A percentile compares a stretch with the other conserved stretches of the same genome.
Evolutionary conservation across 1,284 basidiomycete species (phyloP).

Genomic region (Paramarasmius palmivorus): DNA sequence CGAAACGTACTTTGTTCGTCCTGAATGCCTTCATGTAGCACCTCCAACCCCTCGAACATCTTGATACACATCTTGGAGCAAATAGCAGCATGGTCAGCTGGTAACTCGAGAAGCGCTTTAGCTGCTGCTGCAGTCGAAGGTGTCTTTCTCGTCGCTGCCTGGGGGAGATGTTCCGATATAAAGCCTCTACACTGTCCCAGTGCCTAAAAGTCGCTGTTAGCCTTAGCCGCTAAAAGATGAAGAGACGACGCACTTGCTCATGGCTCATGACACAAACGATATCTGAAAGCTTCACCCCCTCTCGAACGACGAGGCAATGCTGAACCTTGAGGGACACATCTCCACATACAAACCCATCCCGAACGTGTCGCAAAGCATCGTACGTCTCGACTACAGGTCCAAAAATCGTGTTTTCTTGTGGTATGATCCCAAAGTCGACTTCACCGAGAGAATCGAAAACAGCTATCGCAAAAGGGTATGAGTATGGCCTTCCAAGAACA

Average conservation of each 20-base stretch:
- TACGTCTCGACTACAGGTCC: slow-evolving; percentile 77
- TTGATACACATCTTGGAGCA: slow-evolving; percentile 64
- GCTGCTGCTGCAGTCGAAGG: slow-evolving; percentile 74
- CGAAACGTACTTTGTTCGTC: slow-evolving; percentile 51
- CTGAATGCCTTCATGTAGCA: slow-evolving; percentile 63
- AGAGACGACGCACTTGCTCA: slow-evolving; percentile 58
- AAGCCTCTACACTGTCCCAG: slow-evolving; percentile 74
- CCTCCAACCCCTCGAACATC: slow-evolving; percentile 56
- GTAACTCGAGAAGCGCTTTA: slow-evolving; percentile 39
- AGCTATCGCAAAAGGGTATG: slow-evolving; percentile 35
- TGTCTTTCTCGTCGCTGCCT: slow-evolving; percentile 50
- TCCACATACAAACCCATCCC: slow-evolving; percentile 56
- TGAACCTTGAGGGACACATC: slow-evolving; percentile 60
- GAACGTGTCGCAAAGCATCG: slow-evolving; percentile 50
- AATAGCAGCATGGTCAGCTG: slow-evolving; percentile 62
- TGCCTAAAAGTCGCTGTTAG: slow-evolving; percentile 44
- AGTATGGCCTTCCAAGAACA: too few species aligned
- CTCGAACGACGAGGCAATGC: slow-evolving; percentile 64
- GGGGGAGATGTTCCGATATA: slow-evolving; percentile 52
- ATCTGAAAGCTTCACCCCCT: slow-evolving; percentile 51
- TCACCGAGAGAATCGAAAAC: slow-evolving; percentile 52
- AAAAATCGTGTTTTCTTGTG: slow-evolving; percentile 76
- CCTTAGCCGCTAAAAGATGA: slow-evolving; percentile 2
- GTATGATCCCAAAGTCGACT: slow-evolving; percentile 56
- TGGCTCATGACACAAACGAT: slow-evolving; percentile 67